Base-by-base conservation (phyloP, 768 basidiomycete species). In the Amylocystis lapponica region DNA sequence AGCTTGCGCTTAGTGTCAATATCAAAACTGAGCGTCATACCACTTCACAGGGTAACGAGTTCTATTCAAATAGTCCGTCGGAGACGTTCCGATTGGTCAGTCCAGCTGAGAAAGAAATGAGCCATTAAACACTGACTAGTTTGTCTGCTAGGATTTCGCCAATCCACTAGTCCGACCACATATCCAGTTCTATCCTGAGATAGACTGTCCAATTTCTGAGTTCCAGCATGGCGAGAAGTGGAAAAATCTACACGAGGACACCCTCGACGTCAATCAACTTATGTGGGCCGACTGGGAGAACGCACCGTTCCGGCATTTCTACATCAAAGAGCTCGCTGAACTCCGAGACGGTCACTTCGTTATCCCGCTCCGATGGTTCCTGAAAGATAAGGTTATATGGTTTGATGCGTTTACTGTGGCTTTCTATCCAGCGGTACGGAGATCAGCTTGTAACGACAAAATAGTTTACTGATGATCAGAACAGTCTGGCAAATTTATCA, bases 1-100 rank as follows among this genome's bases (percentile, higher is more conserved):
- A 47, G 10, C 35, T 66, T 14, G 48, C 42, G 0, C 31, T 36
- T 1, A 27, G 46, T 1, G 16, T 57, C 3, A 32, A 32, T 2
- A 41, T 62, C 13, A 11, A 38, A 26, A 49, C 58, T 13, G 4
- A 29, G 30, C 43, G 37, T 10, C 53, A 60, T 39, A 48, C 39
- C 0, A 64, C 65, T 0, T 13, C 50, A 0, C 36, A 55, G 4
- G 63, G 61, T 9, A 64, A 65, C 39, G 33, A 49, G 5, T 66
- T 66, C 42, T 65, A 53, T 41, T 47, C 61, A 43, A 64, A 62
- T 41, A 16, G 35, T 14, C 47, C 47, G 16, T 32, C 40, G 12
- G 13, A 20, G 16, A 43, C 41, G 14, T 22, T 43, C 19, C 27
- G 36, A 13, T 21, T 48, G 19, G 47, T 48, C n/a, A 32, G 47